Evolutionary conservation across 495 filamentous ascomycete species (phyloP), one percentile per base, ranked within the genome.

Genomic region (Tuber magnatum): DNA sequence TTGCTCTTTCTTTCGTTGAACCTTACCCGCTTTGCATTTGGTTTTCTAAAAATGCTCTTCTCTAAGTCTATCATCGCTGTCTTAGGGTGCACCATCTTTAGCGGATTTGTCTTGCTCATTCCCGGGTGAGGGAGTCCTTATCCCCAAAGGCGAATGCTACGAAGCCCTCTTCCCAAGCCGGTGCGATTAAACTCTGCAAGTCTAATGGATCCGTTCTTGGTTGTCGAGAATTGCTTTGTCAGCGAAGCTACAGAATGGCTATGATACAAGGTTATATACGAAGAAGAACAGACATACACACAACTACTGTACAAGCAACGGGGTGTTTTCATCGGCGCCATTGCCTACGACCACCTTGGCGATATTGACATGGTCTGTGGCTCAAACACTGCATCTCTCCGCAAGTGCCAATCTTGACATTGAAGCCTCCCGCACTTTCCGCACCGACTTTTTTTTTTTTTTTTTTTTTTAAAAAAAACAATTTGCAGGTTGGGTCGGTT

Each of bases 341-440:
- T 81, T 44, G 79, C 78, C 10, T 80, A 78, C 38, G 75, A 81
- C 51, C 80, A 74, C 41, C 75, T 81, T 35, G 79, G 79, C 8
- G 73, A 81, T 24, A 72, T 32, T 38, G 73, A 69, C 8, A 68
- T 74, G 9, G 77, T 69, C 69, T 81, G 79, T 51, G 78, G 79
- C 9, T 61, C 80, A 70, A 79, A 73, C 28, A 75, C 75, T n/a
- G 51, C 75, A 9, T 72, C 71, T 65, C 75, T 80, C 32, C 80
- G 79, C 73, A 56, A 71, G 22, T 41, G 6, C 24, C 32, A 32
- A 38, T 24, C 42, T 68, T 65, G 56, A 68, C 68, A n/a, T 35
- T 32, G 38, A 35, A 42, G 24, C 39, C 38, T 69, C 18, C 22
- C 9, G 9, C 20, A 32, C 44, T 42, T 42, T 16, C 14, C 73